Evolutionary conservation across 179 eudicot species (phyloP).

Genomic region (Beta corolliflora): DNA sequence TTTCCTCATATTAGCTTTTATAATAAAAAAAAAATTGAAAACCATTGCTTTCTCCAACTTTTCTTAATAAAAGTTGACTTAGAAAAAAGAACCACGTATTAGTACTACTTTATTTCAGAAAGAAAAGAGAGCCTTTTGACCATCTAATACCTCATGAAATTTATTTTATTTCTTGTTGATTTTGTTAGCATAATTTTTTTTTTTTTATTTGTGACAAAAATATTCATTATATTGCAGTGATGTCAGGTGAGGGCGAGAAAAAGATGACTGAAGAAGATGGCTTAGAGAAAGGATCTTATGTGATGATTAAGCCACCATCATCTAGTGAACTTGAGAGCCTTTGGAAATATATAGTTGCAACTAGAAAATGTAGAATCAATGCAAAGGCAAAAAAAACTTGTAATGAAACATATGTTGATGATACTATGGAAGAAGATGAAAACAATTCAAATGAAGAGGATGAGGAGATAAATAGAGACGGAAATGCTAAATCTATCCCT

Average conservation of each 20-base stretch:
- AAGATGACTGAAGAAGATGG: conserved; percentile 16
- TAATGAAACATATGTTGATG: background rate
- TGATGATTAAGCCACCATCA: conserved; percentile 52
- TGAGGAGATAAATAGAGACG: background rate
- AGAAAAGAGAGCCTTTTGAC: no score
- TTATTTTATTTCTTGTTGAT: no score
- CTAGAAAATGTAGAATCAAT: background rate
- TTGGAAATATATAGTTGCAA: conserved; percentile 43
- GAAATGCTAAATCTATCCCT: background rate
- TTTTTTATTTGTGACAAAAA: no score
- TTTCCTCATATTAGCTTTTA: no score
- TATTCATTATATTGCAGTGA: background rate
- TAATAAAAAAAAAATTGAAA: no score
- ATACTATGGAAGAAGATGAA: background rate
- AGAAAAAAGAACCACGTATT: no score
- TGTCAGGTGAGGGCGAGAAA: conserved; percentile 42
- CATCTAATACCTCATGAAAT: no score
- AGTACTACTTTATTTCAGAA: no score
- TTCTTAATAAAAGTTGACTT: no score
- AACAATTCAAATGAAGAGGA: background rate
- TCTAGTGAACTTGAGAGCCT: conserved; percentile 37
- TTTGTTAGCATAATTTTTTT: no score
- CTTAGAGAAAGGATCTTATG: conserved; percentile 39
- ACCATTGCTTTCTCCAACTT: no score
- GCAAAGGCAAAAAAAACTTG: background rate